Conservation (phyloP, 176 grass and related monocot genomes). For the Puya raimondii region DNA sequence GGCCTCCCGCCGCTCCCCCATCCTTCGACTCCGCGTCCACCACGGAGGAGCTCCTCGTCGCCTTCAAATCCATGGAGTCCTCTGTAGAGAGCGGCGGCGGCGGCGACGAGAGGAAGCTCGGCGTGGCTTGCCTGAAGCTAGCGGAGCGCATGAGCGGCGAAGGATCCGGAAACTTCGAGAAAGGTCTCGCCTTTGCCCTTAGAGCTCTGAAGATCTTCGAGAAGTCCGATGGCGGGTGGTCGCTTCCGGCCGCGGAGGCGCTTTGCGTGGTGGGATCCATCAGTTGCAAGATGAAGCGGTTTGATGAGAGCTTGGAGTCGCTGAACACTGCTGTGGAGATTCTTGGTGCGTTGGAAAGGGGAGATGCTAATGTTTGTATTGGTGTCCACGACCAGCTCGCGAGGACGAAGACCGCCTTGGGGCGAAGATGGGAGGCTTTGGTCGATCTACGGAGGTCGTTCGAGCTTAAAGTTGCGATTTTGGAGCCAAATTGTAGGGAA, state of each 20-base stretch:
- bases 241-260: conserved; percentile 44
- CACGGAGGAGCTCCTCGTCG: conserved; percentile 1
- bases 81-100: not conserved
- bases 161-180: conserved; percentile 27
- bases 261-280: conserved; percentile 51
- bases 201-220: conserved; percentile 44
- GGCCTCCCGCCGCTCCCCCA: not conserved
- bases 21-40: conserved; percentile 18
- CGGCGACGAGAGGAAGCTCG: conserved; percentile 18
- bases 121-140: conserved; percentile 25
- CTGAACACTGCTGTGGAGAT: conserved; percentile 53
- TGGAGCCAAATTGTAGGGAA: conserved; percentile 25
- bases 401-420: conserved; percentile 40
- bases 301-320: conserved; percentile 50
- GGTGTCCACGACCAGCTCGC: conserved; percentile 51
- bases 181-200: conserved; percentile 42
- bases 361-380: conserved; percentile 1
- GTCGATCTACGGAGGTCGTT: conserved; percentile 28
- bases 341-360: conserved; percentile 24
- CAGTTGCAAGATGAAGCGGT: conserved; percentile 28
- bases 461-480: conserved; percentile 32
- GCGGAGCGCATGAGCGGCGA: conserved; percentile 32
- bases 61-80: conserved; percentile 17
- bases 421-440: conserved; percentile 49
- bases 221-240: conserved; percentile 58